phyloP scores from a whole-genome alignment of 805 yeast genomes.

The Diddensiella caesifluorescens region DNA sequence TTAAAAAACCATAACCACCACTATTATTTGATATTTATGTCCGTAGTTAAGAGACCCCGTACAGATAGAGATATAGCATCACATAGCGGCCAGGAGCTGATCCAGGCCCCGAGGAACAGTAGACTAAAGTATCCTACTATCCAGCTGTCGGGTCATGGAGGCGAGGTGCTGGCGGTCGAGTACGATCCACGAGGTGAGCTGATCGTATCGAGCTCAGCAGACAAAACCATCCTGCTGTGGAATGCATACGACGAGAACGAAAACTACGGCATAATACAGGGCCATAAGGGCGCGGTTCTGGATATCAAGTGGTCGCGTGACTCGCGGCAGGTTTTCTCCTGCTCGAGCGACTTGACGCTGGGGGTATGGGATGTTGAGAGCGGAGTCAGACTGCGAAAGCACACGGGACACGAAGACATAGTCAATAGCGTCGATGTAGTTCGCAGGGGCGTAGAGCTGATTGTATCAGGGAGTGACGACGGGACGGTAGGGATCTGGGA shows the following conservation, averaged over 20 bases:
- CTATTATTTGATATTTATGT: too few species aligned
- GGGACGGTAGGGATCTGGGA: slow-evolving; percentile 64
- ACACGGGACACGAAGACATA: slow-evolving; percentile 45
- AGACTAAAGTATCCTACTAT: slow-evolving; percentile 6
- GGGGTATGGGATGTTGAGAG: slow-evolving; percentile 59
- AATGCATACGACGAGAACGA: slow-evolving; percentile 34
- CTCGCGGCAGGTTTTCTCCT: slow-evolving; percentile 37
- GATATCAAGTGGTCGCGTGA: slow-evolving; percentile 54
- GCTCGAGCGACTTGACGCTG: slow-evolving; percentile 58
- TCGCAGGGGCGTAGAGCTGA: slow-evolving; percentile 30
- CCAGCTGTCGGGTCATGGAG: slow-evolving; percentile 23
- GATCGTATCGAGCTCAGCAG: slow-evolving; percentile 61
- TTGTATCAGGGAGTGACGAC: slow-evolving; percentile 61
- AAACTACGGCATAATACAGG: slow-evolving; percentile 45
- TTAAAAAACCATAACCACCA: too few species aligned
- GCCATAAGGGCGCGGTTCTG: slow-evolving; percentile 63
- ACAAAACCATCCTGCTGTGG: slow-evolving; percentile 41
- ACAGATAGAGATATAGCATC: too few species aligned
- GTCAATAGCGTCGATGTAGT: slow-evolving; percentile 50
- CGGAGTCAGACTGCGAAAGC: slow-evolving; percentile 50
- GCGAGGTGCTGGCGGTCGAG: slow-evolving; percentile 44
- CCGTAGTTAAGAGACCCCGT: too few species aligned
- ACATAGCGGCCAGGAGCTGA: too few species aligned
- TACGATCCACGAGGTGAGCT: slow-evolving; percentile 49
- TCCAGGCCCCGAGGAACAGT: background rate